A percentile compares a stretch with the other conserved stretches of the same genome.
Evolutionary conservation across 495 filamentous ascomycete genomes (phyloP).

Genomic region (Talaromyces adpressus): DNA sequence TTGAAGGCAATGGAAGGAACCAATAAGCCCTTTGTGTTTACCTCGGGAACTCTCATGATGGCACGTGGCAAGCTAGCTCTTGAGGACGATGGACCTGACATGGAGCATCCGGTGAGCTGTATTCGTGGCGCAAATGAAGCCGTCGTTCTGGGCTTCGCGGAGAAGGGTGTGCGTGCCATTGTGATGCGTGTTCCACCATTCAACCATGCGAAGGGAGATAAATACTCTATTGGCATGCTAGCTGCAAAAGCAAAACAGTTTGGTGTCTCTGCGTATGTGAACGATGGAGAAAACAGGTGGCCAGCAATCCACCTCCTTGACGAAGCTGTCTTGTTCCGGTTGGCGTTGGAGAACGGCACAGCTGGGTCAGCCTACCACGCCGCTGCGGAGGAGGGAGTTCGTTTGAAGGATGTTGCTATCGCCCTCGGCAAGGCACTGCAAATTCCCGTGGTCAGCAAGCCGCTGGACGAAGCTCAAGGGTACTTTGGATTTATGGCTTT

Average conservation of each 20-base stretch:
- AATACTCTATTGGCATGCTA: conserved; percentile 22
- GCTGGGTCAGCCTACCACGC: conserved; percentile 33
- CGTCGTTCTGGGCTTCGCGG: conserved; percentile 17
- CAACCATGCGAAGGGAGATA: conserved; percentile 31
- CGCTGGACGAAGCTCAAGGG: conserved; percentile 20
- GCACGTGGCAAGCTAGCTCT: conserved; percentile 21
- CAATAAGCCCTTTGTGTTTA: conserved; percentile 33
- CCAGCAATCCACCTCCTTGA: conserved; percentile 34
- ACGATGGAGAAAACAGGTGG: conserved; percentile 35
- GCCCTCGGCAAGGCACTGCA: conserved; percentile 26
- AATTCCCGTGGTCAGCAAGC: conserved; percentile 23
- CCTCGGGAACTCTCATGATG: conserved; percentile 31
- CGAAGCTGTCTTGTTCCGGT: conserved; percentile 30
- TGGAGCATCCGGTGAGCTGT: conserved; percentile 6
- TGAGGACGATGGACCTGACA: conserved; percentile 22
- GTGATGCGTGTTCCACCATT: conserved; percentile 36
- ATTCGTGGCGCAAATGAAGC: conserved; percentile 25
- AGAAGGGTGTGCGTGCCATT: conserved; percentile 24
- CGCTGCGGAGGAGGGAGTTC: conserved; percentile 30
- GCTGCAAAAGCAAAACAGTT: conserved; percentile 23
- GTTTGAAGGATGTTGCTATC: conserved; percentile 31
- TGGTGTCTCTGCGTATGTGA: conserved; percentile 31
- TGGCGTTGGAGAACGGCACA: conserved; percentile 34
- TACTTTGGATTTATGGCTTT: conserved; percentile 24
- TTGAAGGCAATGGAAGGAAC: conserved; percentile 23